These are phyloP conservation scores for Volutella citrinella DNA, from an alignment of 2,329 filamentous ascomycete species.

Conservation along the genomic window DNA sequence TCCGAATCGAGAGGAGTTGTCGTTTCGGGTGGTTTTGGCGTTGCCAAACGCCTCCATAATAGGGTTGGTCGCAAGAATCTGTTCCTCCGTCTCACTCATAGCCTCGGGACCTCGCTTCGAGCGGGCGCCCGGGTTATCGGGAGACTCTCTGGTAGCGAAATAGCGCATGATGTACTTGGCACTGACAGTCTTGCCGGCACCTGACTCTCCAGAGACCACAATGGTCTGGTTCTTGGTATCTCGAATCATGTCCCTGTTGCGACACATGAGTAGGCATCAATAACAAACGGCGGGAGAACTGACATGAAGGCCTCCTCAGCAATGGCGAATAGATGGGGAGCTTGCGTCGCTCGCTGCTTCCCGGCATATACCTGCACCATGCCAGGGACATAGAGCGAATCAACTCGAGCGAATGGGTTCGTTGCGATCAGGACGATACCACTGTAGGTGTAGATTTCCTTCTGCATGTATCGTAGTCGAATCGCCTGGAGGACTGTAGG, in stretches of 20 bases:
- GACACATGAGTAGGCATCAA: slow-evolving; percentile 33
- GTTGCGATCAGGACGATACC: slow-evolving; percentile 98
- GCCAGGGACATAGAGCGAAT: slow-evolving; percentile 95
- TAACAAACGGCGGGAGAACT: not conserved
- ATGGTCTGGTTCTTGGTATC: slow-evolving; percentile 97
- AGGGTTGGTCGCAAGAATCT: slow-evolving; percentile 95
- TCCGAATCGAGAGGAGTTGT: slow-evolving; percentile 97
- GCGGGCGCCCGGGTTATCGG: slow-evolving; percentile 78
- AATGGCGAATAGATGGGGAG: slow-evolving; percentile 97
- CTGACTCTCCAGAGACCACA: slow-evolving; percentile 98
- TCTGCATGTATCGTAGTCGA: slow-evolving; percentile 92
- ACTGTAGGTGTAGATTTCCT: slow-evolving; percentile 99
- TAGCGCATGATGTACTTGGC: slow-evolving; percentile 99
- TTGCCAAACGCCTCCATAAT: slow-evolving; percentile 99
- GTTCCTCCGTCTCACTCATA: slow-evolving; percentile 98
- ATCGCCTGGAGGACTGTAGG: slow-evolving; percentile 88
- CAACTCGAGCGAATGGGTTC: slow-evolving; percentile 95
- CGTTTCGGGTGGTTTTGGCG: slow-evolving; percentile 98
- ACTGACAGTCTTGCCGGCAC: slow-evolving; percentile 97
- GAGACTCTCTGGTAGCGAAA: slow-evolving; percentile 94
- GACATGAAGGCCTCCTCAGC: slow-evolving; percentile 98
- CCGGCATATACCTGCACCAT: slow-evolving; percentile 99
- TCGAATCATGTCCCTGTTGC: slow-evolving; percentile 83
- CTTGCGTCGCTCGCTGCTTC: slow-evolving; percentile 93
- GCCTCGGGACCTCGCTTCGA: slow-evolving; percentile 70